phyloP scores from a whole-genome alignment of 2,329 filamentous ascomycete species.

The Tolypocladium inflatum region DNA sequence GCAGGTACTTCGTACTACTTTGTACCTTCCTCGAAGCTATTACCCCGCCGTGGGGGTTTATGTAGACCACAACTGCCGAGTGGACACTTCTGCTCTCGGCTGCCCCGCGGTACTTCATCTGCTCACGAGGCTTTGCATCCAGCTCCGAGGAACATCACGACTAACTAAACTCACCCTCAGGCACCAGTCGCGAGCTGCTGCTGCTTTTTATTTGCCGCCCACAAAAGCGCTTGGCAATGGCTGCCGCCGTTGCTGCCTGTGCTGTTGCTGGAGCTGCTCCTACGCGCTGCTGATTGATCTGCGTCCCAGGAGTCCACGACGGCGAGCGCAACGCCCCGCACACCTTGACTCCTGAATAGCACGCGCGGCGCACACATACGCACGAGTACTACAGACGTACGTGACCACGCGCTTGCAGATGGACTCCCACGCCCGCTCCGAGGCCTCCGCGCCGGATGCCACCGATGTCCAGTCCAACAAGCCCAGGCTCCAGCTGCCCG shows the following conservation, averaged over 20 bases:
- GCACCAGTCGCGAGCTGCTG: neutral
- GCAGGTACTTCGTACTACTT: slow-evolving; percentile 1
- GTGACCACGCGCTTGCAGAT: neutral
- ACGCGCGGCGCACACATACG: neutral
- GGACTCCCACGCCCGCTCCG: slow-evolving; percentile 6
- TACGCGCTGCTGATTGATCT: neutral
- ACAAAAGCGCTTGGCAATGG: neutral
- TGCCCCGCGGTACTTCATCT: neutral
- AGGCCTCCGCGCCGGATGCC: slow-evolving; percentile 6
- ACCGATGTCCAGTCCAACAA: slow-evolving; percentile 15
- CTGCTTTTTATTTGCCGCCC: neutral
- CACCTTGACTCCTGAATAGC: neutral
- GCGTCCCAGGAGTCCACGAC: neutral
- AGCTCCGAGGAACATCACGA: neutral
- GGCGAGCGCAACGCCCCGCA: neutral
- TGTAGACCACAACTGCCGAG: neutral
- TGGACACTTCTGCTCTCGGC: too few relatives aligned
- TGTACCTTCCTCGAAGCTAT: neutral
- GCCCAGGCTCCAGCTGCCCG: slow-evolving; percentile 48
- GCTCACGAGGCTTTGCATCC: neutral
- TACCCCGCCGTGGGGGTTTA: neutral
- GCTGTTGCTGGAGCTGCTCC: neutral
- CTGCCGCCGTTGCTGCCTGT: neutral
- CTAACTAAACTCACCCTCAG: neutral
- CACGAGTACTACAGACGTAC: neutral